Conservation (phyloP, 116 monocot genomes). For the Trichopus zeylanicus region DNA sequence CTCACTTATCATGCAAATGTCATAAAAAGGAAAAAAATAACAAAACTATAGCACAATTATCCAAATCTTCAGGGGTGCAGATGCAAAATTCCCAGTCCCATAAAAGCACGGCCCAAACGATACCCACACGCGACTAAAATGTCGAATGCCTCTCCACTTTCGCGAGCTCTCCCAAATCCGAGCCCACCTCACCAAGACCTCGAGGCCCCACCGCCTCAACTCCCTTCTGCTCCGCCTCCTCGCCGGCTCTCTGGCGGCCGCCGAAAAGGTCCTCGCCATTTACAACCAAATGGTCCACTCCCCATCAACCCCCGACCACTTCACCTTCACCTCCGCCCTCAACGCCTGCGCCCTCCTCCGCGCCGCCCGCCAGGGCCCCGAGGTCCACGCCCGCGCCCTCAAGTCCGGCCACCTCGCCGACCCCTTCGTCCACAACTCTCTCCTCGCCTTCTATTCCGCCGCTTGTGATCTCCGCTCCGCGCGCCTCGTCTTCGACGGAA, state of each 20-base stretch:
- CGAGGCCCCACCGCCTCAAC: slow-evolving; percentile 19
- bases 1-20: too few relatives aligned
- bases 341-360: slow-evolving; percentile 7
- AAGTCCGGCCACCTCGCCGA: slow-evolving; percentile 20
- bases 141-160: too few relatives aligned
- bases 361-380: slow-evolving; percentile 11
- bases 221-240: slow-evolving; percentile 16
- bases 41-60: too few relatives aligned
- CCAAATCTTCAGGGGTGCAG: too few relatives aligned
- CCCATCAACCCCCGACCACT: slow-evolving; percentile 15
- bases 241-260: not conserved
- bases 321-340: slow-evolving; percentile 27
- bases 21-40: too few relatives aligned
- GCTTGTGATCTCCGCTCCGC: slow-evolving; percentile 4
- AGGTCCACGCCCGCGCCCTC: slow-evolving; percentile 32
- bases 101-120: too few relatives aligned
- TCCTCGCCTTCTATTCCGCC: slow-evolving; percentile 23
- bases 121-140: too few relatives aligned
- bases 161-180: slow-evolving; percentile 12
- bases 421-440: slow-evolving; percentile 34
- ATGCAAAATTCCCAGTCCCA: too few relatives aligned
- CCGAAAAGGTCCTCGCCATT: slow-evolving; percentile 11
- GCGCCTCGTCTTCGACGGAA: slow-evolving; percentile 15
- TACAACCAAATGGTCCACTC: slow-evolving; percentile 8
- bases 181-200: slow-evolving; percentile 12